Evolutionary conservation across 805 yeast species (phyloP), one percentile per base, ranked within the genome.

Genomic region (Priceomyces castillae): DNA sequence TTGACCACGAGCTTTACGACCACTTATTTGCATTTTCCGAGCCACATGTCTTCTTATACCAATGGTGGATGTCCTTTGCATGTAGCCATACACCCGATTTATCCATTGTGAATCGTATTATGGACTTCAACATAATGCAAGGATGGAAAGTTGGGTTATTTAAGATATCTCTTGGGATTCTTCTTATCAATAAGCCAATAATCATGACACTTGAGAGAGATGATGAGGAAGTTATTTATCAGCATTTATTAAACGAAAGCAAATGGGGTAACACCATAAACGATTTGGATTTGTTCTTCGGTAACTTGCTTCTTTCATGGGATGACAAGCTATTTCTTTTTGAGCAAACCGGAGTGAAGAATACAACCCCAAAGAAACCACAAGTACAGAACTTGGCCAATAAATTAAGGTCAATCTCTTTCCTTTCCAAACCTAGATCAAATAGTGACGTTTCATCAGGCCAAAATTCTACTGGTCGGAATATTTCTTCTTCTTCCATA

Each of bases 11-110:
- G 19, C 61, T 81, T 33, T 61, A 58, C 40, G 37, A 46, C 2
- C 84, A 81, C 53, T 68, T 81, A 40, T 45, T 54, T 2, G 48
- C 65, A 4, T 60, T 58, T 42, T 71, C 65, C 51, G 82, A 67
- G 52, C 62, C 65, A 51, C 73, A 66, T 46, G 74, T 64, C 37
- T 80, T 71, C 57, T 67, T 81, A n/a, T 74, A 74, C 39, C 86
- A 82, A 55, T 81, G 87, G 87, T 80, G 84, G 71, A 57, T 81
- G 38, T 76, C 84, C 0, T 74, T 80, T 47, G 74, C 71, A 49
- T 78, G 83, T 1, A 77, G 78, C 25, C 81, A 82, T 34, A 70
- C 81, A n/a, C 86, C 86, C 1, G 74, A 68, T 39, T 49, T 71
- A 64, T 59, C 69, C 44, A 51, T 78, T 64, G 68, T 70, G 62